Conservation (phyloP, 148 eudicot genomes). For the Cornus kousa region DNA sequence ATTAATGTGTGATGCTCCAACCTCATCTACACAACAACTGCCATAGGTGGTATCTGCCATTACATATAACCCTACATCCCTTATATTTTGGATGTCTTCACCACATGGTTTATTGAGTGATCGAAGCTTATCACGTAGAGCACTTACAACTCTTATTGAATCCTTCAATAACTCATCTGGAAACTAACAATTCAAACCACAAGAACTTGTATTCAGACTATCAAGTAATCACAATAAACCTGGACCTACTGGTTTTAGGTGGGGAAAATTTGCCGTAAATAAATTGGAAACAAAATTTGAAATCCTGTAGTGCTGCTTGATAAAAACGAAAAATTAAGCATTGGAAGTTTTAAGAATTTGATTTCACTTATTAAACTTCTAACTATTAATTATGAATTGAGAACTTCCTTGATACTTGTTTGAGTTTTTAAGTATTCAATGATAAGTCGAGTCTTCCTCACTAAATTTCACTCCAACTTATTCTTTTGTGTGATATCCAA, state of each 20-base stretch:
- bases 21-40: conserved; percentile 94
- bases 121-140: conserved; percentile 53
- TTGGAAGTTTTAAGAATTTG: too few species aligned
- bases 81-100: conserved; percentile 23
- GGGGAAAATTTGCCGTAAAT: neutral
- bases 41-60: conserved; percentile 97
- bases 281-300: too few species aligned
- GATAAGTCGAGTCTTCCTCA: too few species aligned
- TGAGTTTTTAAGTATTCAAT: too few species aligned
- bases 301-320: too few species aligned
- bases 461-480: too few species aligned
- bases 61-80: conserved; percentile 67
- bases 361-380: too few species aligned
- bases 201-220: neutral
- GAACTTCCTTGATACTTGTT: too few species aligned
- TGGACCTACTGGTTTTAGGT: neutral
- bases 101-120: conserved; percentile 20
- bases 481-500: too few species aligned
- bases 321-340: too few species aligned
- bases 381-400: too few species aligned
- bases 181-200: conserved; percentile 47
- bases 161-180: conserved; percentile 90
- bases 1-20: conserved; percentile 88
- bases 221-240: neutral
- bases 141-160: conserved; percentile 59